A percentile compares a stretch with the other conserved stretches of the same genome.
Evolutionary conservation across 441 rosid species (phyloP).

Genomic region (Eutrema salsugineum): DNA sequence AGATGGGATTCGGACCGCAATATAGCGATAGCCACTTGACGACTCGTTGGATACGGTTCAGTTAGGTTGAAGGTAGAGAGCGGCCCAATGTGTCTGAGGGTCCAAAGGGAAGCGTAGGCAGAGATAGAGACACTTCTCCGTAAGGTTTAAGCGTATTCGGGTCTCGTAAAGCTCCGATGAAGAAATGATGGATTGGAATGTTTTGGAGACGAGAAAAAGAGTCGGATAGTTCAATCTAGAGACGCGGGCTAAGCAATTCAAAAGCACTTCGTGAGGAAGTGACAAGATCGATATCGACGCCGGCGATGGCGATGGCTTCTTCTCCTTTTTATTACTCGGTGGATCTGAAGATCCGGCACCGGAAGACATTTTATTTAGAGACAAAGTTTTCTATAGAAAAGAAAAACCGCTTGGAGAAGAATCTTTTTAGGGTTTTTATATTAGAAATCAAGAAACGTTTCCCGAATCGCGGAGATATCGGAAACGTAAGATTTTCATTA

Average conservation of each 20-base stretch:
- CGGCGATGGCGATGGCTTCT: no score
- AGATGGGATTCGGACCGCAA: neutral
- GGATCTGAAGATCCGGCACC: no score
- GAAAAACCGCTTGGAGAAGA: no score
- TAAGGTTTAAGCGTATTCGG: neutral
- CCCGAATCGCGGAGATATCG: no score
- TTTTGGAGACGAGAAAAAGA: neutral
- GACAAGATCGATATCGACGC: neutral
- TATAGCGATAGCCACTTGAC: neutral
- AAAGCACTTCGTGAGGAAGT: neutral
- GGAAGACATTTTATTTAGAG: no score
- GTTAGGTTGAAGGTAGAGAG: neutral
- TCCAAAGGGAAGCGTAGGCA: no score
- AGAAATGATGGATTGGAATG: neutral
- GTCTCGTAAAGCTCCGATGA: neutral
- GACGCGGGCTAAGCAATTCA: neutral
- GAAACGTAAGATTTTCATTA: no score
- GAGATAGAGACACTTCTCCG: neutral
- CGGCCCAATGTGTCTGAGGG: neutral
- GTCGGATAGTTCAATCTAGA: neutral
- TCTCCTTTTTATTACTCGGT: neutral
- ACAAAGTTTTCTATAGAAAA: no score
- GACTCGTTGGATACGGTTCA: neutral
- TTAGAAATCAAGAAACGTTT: no score
- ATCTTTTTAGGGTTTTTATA: no score